A percentile compares a stretch with the other conserved stretches of the same genome.
Conservation (phyloP, 2,329 filamentous ascomycete species). For the Geosmithia morbida region DNA sequence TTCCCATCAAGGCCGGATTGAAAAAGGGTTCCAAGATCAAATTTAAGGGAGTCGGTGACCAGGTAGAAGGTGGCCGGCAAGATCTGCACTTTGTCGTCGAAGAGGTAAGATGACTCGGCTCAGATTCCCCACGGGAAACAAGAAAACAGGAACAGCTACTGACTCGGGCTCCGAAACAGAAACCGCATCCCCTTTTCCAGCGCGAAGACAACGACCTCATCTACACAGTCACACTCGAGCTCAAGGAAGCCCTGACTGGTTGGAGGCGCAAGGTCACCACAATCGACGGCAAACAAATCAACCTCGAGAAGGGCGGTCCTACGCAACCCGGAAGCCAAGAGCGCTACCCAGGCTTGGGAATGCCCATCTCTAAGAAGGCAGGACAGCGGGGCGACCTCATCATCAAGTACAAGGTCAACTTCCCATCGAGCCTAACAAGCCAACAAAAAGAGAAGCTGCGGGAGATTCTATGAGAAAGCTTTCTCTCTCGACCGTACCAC, state of each 20-base stretch:
- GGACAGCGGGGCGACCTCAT: slow-evolving; percentile 75
- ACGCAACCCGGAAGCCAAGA: slow-evolving; percentile 77
- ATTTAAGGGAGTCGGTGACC: slow-evolving; percentile 93
- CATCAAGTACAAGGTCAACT: slow-evolving; percentile 83
- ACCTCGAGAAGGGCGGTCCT: slow-evolving; percentile 65
- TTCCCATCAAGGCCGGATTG: slow-evolving; percentile 88
- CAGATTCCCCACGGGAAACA: neutral
- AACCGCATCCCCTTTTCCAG: slow-evolving; percentile 70
- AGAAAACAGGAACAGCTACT: neutral
- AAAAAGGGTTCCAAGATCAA: slow-evolving; percentile 98
- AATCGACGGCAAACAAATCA: slow-evolving; percentile 80
- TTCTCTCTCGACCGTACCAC: neutral
- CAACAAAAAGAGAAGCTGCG: slow-evolving; percentile 69
- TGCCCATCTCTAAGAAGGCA: slow-evolving; percentile 89
- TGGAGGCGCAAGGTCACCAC: slow-evolving; percentile 88
- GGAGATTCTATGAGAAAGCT: slow-evolving; percentile 49
- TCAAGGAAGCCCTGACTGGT: slow-evolving; percentile 90
- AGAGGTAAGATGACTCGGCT: slow-evolving; percentile 49
- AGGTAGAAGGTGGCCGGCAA: slow-evolving; percentile 90
- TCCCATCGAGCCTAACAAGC: slow-evolving; percentile 63
- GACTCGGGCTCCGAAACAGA: slow-evolving; percentile 32
- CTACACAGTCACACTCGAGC: slow-evolving; percentile 62
- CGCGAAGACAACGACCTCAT: slow-evolving; percentile 82
- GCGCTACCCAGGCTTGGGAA: slow-evolving; percentile 71
- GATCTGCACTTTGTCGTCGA: slow-evolving; percentile 90